Percentiles rank a stretch among this genome's conserved stretches.
Evolutionary conservation across 805 yeast species (phyloP).

Genomic region (Yarrowia divulgata): DNA sequence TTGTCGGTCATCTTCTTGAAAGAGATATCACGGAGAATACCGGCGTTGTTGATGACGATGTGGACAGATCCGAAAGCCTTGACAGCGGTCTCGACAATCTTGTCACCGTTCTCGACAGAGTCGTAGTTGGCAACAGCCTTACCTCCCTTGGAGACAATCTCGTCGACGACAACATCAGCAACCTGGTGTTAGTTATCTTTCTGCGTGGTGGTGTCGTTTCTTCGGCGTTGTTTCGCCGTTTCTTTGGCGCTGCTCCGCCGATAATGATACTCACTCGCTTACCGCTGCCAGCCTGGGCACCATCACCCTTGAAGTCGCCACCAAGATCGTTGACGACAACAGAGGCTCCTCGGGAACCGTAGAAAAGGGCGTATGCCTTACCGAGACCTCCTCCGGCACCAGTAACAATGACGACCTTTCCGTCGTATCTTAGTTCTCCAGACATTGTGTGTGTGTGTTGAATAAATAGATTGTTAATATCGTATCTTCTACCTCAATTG

Average conservation of each 20-base stretch:
- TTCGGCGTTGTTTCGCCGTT: not conserved
- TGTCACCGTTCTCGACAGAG: constrained; percentile 84
- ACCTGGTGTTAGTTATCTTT: constrained; percentile 58
- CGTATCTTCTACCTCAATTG: constrained; percentile 39
- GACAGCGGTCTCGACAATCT: constrained; percentile 84
- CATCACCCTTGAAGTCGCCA: constrained; percentile 78
- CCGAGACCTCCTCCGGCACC: constrained; percentile 99
- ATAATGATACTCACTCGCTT: constrained; percentile 35
- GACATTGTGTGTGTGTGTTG: constrained; percentile 44
- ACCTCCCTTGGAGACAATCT: constrained; percentile 79
- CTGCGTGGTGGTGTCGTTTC: not conserved
- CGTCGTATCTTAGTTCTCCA: constrained; percentile 62
- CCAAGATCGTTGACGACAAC: constrained; percentile 96
- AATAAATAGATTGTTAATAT: constrained; percentile 37
- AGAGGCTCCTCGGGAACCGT: constrained; percentile 89
- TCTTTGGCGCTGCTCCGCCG: not conserved
- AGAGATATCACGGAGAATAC: constrained; percentile 86
- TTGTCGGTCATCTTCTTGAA: constrained; percentile 84
- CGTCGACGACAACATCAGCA: constrained; percentile 89
- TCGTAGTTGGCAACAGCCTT: constrained; percentile 93
- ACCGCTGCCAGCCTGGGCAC: constrained; percentile 53
- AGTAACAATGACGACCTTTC: constrained; percentile 88
- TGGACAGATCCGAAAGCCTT: constrained; percentile 88
- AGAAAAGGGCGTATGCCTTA: constrained; percentile 82
- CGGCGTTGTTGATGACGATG: constrained; percentile 91